These are phyloP conservation scores for Sugiyamaella pinicola DNA, from an alignment of 1,139 yeast species.

Conservation along the genomic window DNA sequence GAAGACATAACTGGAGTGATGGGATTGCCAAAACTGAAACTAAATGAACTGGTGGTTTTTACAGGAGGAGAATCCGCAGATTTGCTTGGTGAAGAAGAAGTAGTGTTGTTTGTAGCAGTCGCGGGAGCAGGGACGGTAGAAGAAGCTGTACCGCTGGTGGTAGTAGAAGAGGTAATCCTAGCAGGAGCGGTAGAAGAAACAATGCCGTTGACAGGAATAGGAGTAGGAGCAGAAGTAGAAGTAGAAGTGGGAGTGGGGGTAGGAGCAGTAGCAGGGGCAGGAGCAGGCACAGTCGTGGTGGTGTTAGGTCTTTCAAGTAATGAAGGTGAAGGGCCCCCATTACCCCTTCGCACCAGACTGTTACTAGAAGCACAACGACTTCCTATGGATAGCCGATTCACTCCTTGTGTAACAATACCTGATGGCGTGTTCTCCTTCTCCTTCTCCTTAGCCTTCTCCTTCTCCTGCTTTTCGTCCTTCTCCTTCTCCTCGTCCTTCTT, in stretches of 20 bases:
- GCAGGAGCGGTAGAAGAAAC: not conserved
- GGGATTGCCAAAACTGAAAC: no score
- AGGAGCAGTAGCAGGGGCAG: not conserved
- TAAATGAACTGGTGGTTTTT: not conserved
- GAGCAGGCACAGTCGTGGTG: not conserved
- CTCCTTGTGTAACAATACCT: no score
- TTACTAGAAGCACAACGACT: not conserved
- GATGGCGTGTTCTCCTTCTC: no score
- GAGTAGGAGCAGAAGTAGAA: not conserved
- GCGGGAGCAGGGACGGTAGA: not conserved
- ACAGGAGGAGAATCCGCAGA: not conserved
- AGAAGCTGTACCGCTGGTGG: not conserved
- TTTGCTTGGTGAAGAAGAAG: not conserved
- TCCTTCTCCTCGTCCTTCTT: not conserved
- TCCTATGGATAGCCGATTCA: not conserved
- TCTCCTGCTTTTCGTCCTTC: no score
- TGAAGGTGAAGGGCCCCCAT: not conserved
- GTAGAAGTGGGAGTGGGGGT: not conserved
- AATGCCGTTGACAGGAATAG: not conserved
- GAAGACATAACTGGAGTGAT: no score
- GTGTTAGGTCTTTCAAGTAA: not conserved
- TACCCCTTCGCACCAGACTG: not conserved
- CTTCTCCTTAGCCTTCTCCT: not conserved
- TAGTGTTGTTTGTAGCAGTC: not conserved
- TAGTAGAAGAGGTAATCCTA: not conserved